Evolutionary conservation across 495 filamentous ascomycete genomes (phyloP).

Genomic region (Beverwykella pulmonaria): DNA sequence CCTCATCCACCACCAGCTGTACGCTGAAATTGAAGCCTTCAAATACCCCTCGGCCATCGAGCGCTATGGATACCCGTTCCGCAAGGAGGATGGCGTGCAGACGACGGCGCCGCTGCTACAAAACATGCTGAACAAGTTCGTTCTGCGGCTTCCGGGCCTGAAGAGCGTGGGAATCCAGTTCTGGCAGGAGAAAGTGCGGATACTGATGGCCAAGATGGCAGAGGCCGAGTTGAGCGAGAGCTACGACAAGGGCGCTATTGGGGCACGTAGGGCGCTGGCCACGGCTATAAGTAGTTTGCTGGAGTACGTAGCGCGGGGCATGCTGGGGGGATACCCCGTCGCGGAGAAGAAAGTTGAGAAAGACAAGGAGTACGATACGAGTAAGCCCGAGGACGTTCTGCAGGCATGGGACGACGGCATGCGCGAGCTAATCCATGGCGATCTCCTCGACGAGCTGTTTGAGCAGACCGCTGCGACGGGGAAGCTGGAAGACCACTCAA

Average conservation of each 20-base stretch:
- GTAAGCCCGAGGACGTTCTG: conserved; percentile 55
- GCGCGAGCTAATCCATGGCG: conserved; percentile 60
- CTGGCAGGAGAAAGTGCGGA: conserved; percentile 57
- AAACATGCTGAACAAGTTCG: conserved; percentile 58
- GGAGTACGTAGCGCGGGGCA: conserved; percentile 61
- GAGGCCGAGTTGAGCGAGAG: conserved; percentile 65
- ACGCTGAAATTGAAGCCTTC: conserved; percentile 63
- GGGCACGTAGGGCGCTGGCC: conserved; percentile 65
- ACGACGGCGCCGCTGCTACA: conserved; percentile 62
- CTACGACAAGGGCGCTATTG: conserved; percentile 68
- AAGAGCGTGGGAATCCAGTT: conserved; percentile 59
- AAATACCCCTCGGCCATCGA: conserved; percentile 57
- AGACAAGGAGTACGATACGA: conserved; percentile 55
- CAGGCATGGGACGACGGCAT: conserved; percentile 60
- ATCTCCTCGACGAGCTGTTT: conserved; percentile 61
- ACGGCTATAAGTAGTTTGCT: conserved; percentile 64
- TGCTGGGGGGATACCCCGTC: conserved; percentile 54
- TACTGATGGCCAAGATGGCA: conserved; percentile 52
- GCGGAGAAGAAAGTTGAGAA: conserved; percentile 36
- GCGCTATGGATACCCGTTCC: conserved; percentile 63
- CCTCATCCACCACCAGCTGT: conserved; percentile 65
- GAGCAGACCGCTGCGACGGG: conserved; percentile 55
- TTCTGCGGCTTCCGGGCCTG: conserved; percentile 60
- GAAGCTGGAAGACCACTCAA: conserved; percentile 59
- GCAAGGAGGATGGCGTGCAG: conserved; percentile 36